Percentiles rank a stretch among this genome's conserved stretches.
Conservation (phyloP, 164 flowering plant species). For the Dillenia turbinata region DNA sequence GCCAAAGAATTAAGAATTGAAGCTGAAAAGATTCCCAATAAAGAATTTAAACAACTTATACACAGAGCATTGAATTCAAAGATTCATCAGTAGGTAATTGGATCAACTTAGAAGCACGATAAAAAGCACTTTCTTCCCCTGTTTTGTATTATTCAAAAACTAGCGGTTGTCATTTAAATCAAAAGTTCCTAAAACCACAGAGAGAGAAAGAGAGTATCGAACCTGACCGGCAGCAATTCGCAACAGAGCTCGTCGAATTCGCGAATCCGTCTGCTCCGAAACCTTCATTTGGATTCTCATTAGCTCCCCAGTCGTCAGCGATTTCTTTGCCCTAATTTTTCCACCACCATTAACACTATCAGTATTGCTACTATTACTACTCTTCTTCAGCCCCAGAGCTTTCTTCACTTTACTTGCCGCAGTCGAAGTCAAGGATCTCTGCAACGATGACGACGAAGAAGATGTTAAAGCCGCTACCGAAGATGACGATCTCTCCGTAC, state of each 20-base stretch:
- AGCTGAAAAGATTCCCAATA: too few species aligned
- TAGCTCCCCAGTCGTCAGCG: conserved; percentile 63
- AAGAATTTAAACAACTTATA: too few species aligned
- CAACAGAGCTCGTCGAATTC: conserved; percentile 66
- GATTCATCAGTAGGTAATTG: too few species aligned
- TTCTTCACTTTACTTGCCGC: conserved; percentile 79
- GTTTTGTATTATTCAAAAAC: too few species aligned
- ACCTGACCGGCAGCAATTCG: conserved; percentile 88
- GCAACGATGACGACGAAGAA: conserved; percentile 27
- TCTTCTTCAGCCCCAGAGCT: conserved; percentile 61
- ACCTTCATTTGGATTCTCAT: conserved; percentile 85
- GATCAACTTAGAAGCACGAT: too few species aligned
- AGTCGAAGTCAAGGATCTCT: conserved; percentile 58
- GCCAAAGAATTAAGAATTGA: too few species aligned
- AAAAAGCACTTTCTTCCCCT: too few species aligned
- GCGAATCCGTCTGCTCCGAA: conserved; percentile 72
- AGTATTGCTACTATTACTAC: conserved; percentile 2
- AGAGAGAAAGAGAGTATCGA: too few species aligned
- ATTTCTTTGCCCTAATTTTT: conserved; percentile 28
- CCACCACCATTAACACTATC: conserved; percentile 1
- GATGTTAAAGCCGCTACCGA: background rate
- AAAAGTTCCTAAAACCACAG: too few species aligned
- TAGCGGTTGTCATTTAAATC: too few species aligned
- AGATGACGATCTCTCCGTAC: conserved; percentile 15
- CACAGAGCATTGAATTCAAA: too few species aligned